A percentile compares a stretch with the other conserved stretches of the same genome.
These are phyloP conservation scores for Tritrichomonas musculus DNA, from an alignment of 208 protist species.

Conservation along the genomic window DNA sequence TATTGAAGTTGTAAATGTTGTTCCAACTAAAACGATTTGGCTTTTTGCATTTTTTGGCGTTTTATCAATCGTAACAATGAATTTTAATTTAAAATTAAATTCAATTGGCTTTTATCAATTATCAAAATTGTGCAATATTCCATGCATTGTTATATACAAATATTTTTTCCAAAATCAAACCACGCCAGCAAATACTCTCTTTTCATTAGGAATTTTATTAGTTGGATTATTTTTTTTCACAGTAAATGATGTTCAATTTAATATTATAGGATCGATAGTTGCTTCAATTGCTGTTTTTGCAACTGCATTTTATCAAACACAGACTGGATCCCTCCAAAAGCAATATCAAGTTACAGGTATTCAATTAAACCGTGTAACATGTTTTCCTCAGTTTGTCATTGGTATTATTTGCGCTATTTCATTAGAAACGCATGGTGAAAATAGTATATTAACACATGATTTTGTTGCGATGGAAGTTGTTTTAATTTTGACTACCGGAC, in stretches of 20 bases:
- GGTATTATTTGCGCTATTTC: not conserved
- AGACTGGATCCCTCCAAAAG: not conserved
- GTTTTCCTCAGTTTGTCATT: not conserved
- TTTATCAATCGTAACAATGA: not conserved
- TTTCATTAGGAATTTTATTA: not conserved
- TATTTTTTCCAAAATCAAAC: not conserved
- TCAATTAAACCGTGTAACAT: not conserved
- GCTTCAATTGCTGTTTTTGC: not conserved
- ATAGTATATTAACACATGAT: not conserved
- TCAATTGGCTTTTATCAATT: conserved; percentile 19
- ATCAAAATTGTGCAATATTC: not conserved
- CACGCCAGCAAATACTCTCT: not conserved
- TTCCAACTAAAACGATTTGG: not conserved
- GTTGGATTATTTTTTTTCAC: not conserved
- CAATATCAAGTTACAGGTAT: not conserved
- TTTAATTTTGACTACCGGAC: conserved; percentile 24
- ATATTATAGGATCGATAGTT: not conserved
- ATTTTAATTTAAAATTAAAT: not conserved
- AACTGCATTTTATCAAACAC: not conserved
- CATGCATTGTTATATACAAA: not conserved
- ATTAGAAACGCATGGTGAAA: not conserved
- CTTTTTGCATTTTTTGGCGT: not conserved
- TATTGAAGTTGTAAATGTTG: not conserved
- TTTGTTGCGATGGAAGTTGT: not conserved
- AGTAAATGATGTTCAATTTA: not conserved